phyloP scores from a whole-genome alignment of 73 alveolate genomes.

The Diophrys appendiculata region DNA sequence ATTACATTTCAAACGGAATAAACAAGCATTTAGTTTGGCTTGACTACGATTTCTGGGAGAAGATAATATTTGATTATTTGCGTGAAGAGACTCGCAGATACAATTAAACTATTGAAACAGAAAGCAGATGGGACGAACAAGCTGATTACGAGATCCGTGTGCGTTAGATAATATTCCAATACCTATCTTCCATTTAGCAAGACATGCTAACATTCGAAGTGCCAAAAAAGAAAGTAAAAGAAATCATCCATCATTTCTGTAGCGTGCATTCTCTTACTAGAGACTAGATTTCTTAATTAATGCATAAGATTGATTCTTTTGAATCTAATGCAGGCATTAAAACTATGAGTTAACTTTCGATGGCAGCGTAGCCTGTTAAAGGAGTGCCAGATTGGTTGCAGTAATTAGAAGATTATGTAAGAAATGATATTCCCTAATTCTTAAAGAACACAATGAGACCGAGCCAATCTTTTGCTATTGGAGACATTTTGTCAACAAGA shows the following conservation, averaged over 20 bases:
- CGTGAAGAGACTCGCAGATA: background rate
- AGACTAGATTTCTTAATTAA: background rate
- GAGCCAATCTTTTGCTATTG: background rate
- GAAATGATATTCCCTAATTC: no score
- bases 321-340: background rate
- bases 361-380: background rate
- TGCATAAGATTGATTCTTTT: background rate
- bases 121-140: background rate
- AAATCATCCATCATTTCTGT: constrained; percentile 7
- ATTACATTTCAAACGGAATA: background rate
- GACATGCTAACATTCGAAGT: constrained; percentile 15
- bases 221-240: constrained; percentile 10
- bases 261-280: background rate
- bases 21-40: background rate
- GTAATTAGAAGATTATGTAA: background rate
- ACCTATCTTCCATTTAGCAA: background rate
- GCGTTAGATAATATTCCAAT: background rate
- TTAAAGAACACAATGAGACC: background rate
- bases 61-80: background rate
- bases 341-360: background rate
- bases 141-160: background rate
- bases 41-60: constrained; percentile 25
- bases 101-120: background rate
- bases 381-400: background rate
- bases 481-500: background rate